Evolutionary conservation across 2,329 filamentous ascomycete species (phyloP), one percentile per base, ranked within the genome.

Genomic region (Fusarium secorum): DNA sequence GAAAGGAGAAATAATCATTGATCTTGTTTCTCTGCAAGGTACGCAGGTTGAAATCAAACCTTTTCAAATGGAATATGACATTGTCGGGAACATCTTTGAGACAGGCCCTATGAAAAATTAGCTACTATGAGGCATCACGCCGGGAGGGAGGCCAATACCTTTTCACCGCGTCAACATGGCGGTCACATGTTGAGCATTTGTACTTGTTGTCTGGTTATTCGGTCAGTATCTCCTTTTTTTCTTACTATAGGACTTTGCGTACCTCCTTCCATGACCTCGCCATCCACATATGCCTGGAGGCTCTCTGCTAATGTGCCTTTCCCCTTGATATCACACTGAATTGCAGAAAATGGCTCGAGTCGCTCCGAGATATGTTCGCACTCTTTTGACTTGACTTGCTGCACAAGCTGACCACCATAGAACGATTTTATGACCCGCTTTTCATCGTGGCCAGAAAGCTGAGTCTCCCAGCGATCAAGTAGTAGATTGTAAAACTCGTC

Each of bases 401-500:
- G 95, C 32, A 98, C 93, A 38, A 97, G 87, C 72, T 95, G 92
- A 8, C 96, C 96, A 1, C 95, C 94, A 77, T 96, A 99, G 76
- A 98, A 96, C 0, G 90, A 90, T 53, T 92, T 89, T 71, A 99
- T 91, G 26, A 81, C 83, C 70, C 88, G 90, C 80, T 93, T 97
- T 36, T 89, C 88, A n/a, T 89, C 86, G 4, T 85, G 81, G 14
- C 87, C 86, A 22, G 87, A 80, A 71, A 98, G 89, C 76, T 97
- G 93, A 13, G 89, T 88, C 78, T 99, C 97, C 88, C 94, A 94
- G 30, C 94, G 89, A 79, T 97, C 94, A 75, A 98, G 96, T 0
- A 99, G 86, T 8, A 97, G 86, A 76, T 96, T 97, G 83, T 97
- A 98, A 78, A 98, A 99, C 78, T 98, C 95, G 74, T 98, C 96